Evolutionary conservation across 495 filamentous ascomycete genomes (phyloP).

Genomic region (Penicillium macrosclerotiorum): DNA sequence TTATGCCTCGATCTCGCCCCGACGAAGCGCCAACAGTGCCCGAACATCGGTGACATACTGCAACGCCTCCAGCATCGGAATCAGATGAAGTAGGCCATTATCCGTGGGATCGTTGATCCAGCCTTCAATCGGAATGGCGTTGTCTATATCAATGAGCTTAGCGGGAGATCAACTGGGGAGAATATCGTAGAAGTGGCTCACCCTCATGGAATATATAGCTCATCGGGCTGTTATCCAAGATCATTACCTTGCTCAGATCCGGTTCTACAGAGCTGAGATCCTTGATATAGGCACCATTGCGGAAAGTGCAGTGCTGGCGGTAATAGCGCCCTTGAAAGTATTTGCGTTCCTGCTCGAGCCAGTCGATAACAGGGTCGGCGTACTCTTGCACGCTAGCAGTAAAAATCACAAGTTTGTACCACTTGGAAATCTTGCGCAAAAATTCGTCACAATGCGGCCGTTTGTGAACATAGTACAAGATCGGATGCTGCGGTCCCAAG

Average conservation of each 20-base stretch:
- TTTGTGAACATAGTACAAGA: constrained; percentile 98
- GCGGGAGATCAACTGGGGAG: too few relatives aligned
- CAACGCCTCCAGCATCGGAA: constrained; percentile 90
- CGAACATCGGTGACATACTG: constrained; percentile 96
- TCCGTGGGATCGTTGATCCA: constrained; percentile 55
- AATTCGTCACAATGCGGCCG: constrained; percentile 97
- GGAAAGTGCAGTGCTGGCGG: constrained; percentile 91
- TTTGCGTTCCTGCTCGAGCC: constrained; percentile 94
- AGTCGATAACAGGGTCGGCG: constrained; percentile 97
- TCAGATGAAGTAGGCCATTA: constrained; percentile 86
- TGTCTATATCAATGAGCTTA: too few relatives aligned
- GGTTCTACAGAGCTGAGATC: constrained; percentile 94
- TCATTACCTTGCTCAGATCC: constrained; percentile 95
- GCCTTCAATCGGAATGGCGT: constrained; percentile 37
- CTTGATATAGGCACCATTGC: constrained; percentile 96
- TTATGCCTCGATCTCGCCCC: constrained; percentile 66
- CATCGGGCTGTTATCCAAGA: constrained; percentile 95
- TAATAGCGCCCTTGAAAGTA: constrained; percentile 92
- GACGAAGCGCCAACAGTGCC: constrained; percentile 79
- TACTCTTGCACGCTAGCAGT: constrained; percentile 98
- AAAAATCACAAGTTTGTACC: constrained; percentile 98
- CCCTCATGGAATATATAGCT: constrained; percentile 99
- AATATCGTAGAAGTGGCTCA: constrained; percentile 39
- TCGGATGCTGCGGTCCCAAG: constrained; percentile 86
- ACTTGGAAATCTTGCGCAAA: constrained; percentile 88